A percentile compares a stretch with the other conserved stretches of the same genome.
Evolutionary conservation across 2,329 filamentous ascomycete genomes (phyloP).

Genomic region (Ramularia collo-cygni): DNA sequence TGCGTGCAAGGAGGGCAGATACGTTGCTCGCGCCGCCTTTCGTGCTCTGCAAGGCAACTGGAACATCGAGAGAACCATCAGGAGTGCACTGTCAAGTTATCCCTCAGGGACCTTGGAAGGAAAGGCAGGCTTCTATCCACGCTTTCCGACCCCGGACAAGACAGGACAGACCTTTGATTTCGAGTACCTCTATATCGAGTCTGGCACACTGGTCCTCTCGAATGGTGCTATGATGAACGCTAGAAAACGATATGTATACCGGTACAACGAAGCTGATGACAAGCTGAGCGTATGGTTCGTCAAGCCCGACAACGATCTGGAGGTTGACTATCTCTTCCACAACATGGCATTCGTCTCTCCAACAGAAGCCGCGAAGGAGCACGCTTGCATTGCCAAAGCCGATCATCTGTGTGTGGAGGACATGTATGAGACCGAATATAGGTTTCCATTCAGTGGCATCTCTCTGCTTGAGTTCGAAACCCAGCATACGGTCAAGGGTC

Average conservation of each 20-base stretch:
- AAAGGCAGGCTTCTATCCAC: slow-evolving; percentile 26
- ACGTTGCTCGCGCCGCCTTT: slow-evolving; percentile 25
- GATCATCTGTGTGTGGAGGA: slow-evolving; percentile 65
- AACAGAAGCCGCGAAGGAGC: slow-evolving; percentile 26
- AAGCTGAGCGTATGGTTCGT: slow-evolving; percentile 67
- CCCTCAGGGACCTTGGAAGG: slow-evolving; percentile 25
- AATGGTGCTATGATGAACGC: slow-evolving; percentile 46
- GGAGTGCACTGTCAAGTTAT: slow-evolving; percentile 19
- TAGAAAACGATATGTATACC: slow-evolving; percentile 62
- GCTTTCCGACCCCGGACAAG: slow-evolving; percentile 20
- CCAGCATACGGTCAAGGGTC: slow-evolving; percentile 61
- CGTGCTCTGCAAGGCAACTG: slow-evolving; percentile 29
- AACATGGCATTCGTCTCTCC: slow-evolving; percentile 53
- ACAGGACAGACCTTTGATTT: slow-evolving; percentile 21
- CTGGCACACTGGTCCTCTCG: slow-evolving; percentile 19
- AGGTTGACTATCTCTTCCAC: slow-evolving; percentile 68
- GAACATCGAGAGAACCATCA: slow-evolving; percentile 24
- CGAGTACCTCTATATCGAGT: slow-evolving; percentile 29
- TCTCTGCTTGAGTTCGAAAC: slow-evolving; percentile 54
- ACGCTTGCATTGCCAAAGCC: slow-evolving; percentile 57
- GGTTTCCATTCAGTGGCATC: slow-evolving; percentile 55
- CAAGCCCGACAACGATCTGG: slow-evolving; percentile 51
- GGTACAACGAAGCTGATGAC: slow-evolving; percentile 57
- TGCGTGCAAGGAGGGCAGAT: slow-evolving; percentile 21
- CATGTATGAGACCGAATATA: slow-evolving; percentile 61